These are phyloP conservation scores for Kurtzmaniella fragi DNA, from an alignment of 805 yeast genomes.

Conservation along the genomic window DNA sequence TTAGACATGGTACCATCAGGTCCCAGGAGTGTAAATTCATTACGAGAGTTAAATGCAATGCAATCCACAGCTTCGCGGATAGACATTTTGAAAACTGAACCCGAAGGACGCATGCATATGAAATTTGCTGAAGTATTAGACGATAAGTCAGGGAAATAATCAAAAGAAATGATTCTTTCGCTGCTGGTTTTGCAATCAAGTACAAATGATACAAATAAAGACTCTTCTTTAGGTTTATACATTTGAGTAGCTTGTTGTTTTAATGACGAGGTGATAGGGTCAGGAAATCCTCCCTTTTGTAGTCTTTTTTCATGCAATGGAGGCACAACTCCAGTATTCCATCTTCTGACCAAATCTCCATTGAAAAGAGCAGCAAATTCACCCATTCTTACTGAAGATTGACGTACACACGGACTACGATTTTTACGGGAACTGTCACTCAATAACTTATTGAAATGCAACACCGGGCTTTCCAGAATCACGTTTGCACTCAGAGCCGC, in stretches of 20 bases:
- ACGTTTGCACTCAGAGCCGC: slow-evolving; percentile 10
- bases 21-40: slow-evolving; percentile 59
- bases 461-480: slow-evolving; percentile 48
- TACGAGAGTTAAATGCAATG: slow-evolving; percentile 61
- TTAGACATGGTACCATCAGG: slow-evolving; percentile 49
- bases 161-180: slow-evolving; percentile 82
- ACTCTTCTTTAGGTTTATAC: slow-evolving; percentile 43
- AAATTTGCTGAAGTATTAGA: slow-evolving; percentile 56
- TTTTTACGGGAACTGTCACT: slow-evolving; percentile 54
- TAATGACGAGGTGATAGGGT: slow-evolving; percentile 8
- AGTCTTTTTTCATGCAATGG: slow-evolving; percentile 8
- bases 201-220: slow-evolving; percentile 71
- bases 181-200: slow-evolving; percentile 68
- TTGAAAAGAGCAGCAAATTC: slow-evolving; percentile 78
- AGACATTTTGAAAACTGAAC: slow-evolving; percentile 77
- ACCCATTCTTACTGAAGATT: slow-evolving; percentile 58
- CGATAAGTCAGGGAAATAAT: slow-evolving; percentile 57
- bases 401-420: slow-evolving; percentile 61
- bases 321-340: slow-evolving; percentile 67
- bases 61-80: slow-evolving; percentile 62
- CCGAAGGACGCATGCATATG: slow-evolving; percentile 88
- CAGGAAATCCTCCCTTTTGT: slow-evolving; percentile 6
- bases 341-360: slow-evolving; percentile 72
- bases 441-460: slow-evolving; percentile 57
- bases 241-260: slow-evolving; percentile 33